Evolutionary conservation across 2,329 filamentous ascomycete genomes (phyloP).

Genomic region (Coniochaeta ligniaria): DNA sequence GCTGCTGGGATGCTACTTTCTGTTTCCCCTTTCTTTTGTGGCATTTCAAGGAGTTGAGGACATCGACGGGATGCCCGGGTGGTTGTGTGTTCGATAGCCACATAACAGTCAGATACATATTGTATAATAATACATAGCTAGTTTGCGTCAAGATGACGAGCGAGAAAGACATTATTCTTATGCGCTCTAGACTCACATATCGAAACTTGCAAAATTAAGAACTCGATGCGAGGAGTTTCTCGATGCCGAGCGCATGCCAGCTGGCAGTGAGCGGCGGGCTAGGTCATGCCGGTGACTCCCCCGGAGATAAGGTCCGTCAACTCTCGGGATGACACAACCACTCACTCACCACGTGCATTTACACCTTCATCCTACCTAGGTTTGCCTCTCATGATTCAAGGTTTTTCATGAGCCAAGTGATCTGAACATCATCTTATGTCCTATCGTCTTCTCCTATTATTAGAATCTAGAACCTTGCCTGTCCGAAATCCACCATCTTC

Average conservation of each 20-base stretch:
- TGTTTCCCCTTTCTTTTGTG: not conserved
- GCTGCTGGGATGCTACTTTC: not conserved
- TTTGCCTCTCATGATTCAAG: not conserved
- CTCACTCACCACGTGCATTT: not conserved
- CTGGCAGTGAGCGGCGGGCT: not conserved
- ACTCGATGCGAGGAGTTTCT: too few relatives aligned
- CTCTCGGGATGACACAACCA: constrained; percentile 11
- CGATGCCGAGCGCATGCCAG: not conserved
- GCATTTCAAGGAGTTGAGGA: not conserved
- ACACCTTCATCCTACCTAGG: not conserved
- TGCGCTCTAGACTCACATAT: too few relatives aligned
- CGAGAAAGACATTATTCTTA: too few relatives aligned
- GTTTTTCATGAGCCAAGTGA: not conserved
- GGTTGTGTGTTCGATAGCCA: not conserved
- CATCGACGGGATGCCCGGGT: not conserved
- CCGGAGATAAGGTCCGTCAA: not conserved
- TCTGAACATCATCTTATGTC: not conserved
- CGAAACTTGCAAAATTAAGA: too few relatives aligned
- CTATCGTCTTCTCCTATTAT: not conserved
- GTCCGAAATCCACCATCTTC: not conserved
- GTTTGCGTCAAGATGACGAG: not conserved
- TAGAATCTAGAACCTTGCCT: not conserved
- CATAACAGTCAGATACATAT: not conserved
- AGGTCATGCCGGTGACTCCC: not conserved
- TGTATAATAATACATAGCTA: not conserved